Base-by-base conservation (phyloP, 352 stramenopile genomes). In the Lagenidium sp. region DNA sequence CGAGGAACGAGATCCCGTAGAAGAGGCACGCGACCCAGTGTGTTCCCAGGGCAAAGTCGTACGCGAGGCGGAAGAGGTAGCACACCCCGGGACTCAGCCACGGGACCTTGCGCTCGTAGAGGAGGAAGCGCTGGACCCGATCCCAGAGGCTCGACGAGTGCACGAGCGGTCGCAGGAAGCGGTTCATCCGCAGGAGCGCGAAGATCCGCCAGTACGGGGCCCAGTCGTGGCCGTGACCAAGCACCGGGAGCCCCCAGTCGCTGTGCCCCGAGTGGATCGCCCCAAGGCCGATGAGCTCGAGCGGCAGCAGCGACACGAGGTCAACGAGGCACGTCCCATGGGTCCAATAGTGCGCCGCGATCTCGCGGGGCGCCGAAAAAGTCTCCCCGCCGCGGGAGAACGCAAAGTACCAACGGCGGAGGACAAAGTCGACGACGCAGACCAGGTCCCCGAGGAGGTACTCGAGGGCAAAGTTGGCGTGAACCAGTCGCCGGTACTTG, bases 1-100 rank as follows among this genome's bases (percentile, higher is more conserved):
- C 44, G 29, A 76, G 31, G 49, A 71, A 87, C 29, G 71, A 82
- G 3, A 74, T 51, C 13, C 71, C 68, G 30, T 60, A 74, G 51
- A 70, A 61, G 4, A 65, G 3, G 22, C 56, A 65, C 30, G 56
- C 24, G 32, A 65, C 47, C 51, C 56, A 65, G 25, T 65, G 52
- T 15, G 51, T 53, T 7, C 51, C 56, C 13, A 65, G 18, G 12
- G 41, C 44, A 44, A 61, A 65, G 25, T 57, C 51, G 2, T 61
- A 21, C 3, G 45, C 69, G 4, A 85, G 57, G 1, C 63, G 66
- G 31, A 70, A 19, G 4, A 85, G 44, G 31, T 81, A 78, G 12
- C 52, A 40, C 2, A 57, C 3, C 12, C 50, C 54, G 2, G 60
- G 54, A 3, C 48, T 40, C 23, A 60, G 19, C 26, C 36, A 54